Percentiles rank a stretch among this genome's conserved stretches.
Conservation (phyloP, 768 basidiomycete genomes). For the Trametes punicea region DNA sequence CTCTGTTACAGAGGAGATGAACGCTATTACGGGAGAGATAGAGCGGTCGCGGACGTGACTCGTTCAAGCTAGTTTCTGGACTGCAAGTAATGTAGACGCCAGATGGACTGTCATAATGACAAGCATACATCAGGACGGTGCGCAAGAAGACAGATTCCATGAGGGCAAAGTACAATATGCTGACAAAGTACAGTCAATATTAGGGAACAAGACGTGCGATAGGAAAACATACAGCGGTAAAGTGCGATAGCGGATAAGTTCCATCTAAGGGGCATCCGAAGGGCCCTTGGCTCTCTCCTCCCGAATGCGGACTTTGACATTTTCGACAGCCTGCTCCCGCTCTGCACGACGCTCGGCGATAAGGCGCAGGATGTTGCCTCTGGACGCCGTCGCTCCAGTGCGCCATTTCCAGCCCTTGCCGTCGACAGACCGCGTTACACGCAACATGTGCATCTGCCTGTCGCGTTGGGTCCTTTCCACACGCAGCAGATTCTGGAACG, state of each 20-base stretch:
- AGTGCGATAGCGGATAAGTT: too few species aligned
- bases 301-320: conserved; percentile 33
- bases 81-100: too few species aligned
- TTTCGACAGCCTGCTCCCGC: conserved; percentile 39
- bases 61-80: too few species aligned
- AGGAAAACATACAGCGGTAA: neutral
- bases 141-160: too few species aligned
- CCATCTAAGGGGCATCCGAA: neutral
- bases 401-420: conserved; percentile 37
- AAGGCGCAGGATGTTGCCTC: conserved; percentile 48
- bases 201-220: neutral
- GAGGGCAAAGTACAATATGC: neutral
- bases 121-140: too few species aligned
- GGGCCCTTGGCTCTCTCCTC: conserved; percentile 19
- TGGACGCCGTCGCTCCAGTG: conserved; percentile 34
- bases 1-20: too few species aligned
- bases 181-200: neutral
- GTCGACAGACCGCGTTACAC: conserved; percentile 15
- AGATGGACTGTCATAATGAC: too few species aligned
- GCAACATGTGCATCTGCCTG: conserved; percentile 32
- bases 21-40: too few species aligned
- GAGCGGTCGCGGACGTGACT: too few species aligned
- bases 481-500: conserved; percentile 58
- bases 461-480: conserved; percentile 9
- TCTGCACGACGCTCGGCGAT: conserved; percentile 46